Conservation (phyloP, 2,329 filamentous ascomycete genomes). For the Rosellinia necatrix region DNA sequence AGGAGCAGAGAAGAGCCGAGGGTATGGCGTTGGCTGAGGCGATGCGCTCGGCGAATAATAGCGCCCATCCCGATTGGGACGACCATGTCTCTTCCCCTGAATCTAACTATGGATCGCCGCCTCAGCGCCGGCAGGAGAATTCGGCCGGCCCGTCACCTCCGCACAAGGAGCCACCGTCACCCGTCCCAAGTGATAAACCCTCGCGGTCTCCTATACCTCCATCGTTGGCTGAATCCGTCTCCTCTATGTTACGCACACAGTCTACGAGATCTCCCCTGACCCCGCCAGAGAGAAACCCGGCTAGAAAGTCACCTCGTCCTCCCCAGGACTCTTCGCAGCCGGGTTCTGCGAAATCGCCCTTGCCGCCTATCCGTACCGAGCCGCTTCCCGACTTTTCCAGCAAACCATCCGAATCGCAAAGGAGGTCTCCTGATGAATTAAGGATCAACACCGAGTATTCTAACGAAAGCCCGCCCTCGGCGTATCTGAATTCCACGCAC, state of each 20-base stretch:
- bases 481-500: conserved; percentile 34
- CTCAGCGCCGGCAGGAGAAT: conserved; percentile 24
- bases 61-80: conserved; percentile 42
- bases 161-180: conserved; percentile 31
- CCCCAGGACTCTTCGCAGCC: conserved; percentile 14
- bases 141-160: conserved; percentile 15
- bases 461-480: conserved; percentile 34
- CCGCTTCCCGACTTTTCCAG: conserved; percentile 31
- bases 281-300: conserved; percentile 28
- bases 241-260: conserved; percentile 34
- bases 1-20: conserved; percentile 65
- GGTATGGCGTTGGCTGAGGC: conserved; percentile 62
- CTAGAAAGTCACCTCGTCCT: conserved; percentile 25
- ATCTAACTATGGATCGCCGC: conserved; percentile 28
- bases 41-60: conserved; percentile 42
- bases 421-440: conserved; percentile 35
- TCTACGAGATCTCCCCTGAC: conserved; percentile 36
- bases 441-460: conserved; percentile 29
- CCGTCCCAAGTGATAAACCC: conserved; percentile 31
- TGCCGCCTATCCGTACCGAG: conserved; percentile 23
- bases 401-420: conserved; percentile 25
- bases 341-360: conserved; percentile 19
- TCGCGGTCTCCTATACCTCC: conserved; percentile 27
- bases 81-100: conserved; percentile 40
- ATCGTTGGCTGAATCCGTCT: conserved; percentile 35